Evolutionary conservation across 352 stramenopile species (phyloP), one percentile per base, ranked within the genome.

Genomic region (Phytophthora brassicae): DNA sequence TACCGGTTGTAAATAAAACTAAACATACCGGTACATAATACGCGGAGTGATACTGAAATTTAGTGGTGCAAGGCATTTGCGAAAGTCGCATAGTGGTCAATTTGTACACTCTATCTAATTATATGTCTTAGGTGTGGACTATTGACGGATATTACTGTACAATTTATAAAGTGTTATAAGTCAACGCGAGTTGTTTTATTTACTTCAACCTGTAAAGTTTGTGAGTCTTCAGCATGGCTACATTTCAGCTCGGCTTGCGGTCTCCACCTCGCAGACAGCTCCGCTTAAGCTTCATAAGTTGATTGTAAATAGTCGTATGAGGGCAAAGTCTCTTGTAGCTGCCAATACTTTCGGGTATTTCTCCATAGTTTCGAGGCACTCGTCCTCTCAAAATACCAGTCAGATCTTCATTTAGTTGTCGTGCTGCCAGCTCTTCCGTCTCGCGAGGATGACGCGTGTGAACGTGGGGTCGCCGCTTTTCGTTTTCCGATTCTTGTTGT

Each of bases 361-460:
- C 83, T 43, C 85, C 85, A 57, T 88, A 91, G 13, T 29, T 43
- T 17, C 85, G 68, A 16, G 82, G 82, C 23, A 89, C 42, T 26
- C 74, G 49, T 14, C 76, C 81, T 24, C 60, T 55, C 45, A 94
- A 56, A 43, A 94, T 94, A 28, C 76, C 61, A 4, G 77, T 84
- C 31, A 97, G 63, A 22, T 94, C 77, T 55, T 88, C 79, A 41
- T 93, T 92, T 16, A 91, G 59, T 49, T 79, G 75, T 38, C 63
- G 60, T 44, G 53, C 52, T 12, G 70, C 67, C 11, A 84, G 56
- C 49, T 81, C 79, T 60, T 89, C 78, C 1, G 71, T 56, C 23
- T 88, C 80, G 9, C 69, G 70, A 13, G 80, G 80, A 41, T 89
- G 79, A 3, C 74, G 56, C 17, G 73, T 71, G 50, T 88, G 84